Evolutionary conservation across 805 yeast genomes (phyloP), one percentile per base, ranked within the genome.

Genomic region (Tetrapisispora namnaoensis): DNA sequence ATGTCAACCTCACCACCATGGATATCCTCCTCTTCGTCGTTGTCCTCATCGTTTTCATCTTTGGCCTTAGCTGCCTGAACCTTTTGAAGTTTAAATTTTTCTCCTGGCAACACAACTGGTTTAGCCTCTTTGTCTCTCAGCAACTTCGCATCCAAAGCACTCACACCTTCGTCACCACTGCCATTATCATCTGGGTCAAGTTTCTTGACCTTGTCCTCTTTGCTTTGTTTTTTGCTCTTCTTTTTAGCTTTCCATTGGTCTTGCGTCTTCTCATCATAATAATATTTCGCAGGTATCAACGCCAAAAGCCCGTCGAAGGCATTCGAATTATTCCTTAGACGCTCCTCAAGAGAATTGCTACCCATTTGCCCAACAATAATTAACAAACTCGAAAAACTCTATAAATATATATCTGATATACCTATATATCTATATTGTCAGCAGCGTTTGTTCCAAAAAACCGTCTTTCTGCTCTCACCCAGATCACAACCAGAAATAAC

Each of bases 161-260:
- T 58, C 16, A 76, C 74, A 48, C 72, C 71, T 38, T 73, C 74
- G 45, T 76, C 78, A 10, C 32, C 47, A 20, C n/a, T 36, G 2
- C 24, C 35, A 46, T 71, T 70, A 20, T 70, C 62, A 22, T 74
- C 75, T 0, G 96, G 95, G 62, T 88, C 89, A 51, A 90, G 73
- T 65, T 89, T 90, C 49, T 79, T 77, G 54, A 78, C 71, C 62
- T 84, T 85, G 53, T 77, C 80, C 46, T 70, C 73, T 55, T 73
- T 78, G 20, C 73, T 66, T 55, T 86, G 88, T 47, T 75, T 78
- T 57, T 83, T 85, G 30, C 79, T 67, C 67, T 82, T 78, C 71
- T 88, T 87, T 70, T 81, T 86, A 57, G 82, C 83, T 57, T 83
- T 82, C 97, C 97, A 90, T 68, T 91, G 97, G 46, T 83, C 82